These are phyloP conservation scores for Raffaelea ambrosiae DNA, from an alignment of 2,329 filamentous ascomycete species.

Conservation along the genomic window DNA sequence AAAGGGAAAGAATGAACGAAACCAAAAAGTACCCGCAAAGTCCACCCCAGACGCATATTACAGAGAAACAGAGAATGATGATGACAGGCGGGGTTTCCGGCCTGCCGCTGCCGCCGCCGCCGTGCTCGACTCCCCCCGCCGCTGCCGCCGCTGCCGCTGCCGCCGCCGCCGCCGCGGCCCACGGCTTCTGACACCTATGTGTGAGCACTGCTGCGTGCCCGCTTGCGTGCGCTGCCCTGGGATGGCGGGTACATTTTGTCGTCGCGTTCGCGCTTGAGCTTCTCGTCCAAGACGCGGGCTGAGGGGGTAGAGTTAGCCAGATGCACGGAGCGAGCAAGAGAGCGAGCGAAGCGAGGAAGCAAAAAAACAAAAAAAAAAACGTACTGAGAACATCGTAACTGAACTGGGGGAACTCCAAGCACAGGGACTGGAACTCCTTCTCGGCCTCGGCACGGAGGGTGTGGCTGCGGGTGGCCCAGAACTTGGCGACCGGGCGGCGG, in stretches of 20 bases:
- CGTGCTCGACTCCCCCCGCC: no score
- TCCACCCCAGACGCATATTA: no score
- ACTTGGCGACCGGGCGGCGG: conserved; percentile 75
- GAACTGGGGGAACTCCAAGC: conserved; percentile 84
- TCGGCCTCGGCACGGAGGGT: conserved; percentile 79
- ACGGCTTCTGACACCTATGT: conserved; percentile 1
- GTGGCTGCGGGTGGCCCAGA: conserved; percentile 78
- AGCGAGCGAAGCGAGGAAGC: neutral
- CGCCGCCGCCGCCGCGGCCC: neutral
- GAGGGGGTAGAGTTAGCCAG: conserved; percentile 1
- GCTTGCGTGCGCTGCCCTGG: conserved; percentile 44
- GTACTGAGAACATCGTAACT: conserved; percentile 83
- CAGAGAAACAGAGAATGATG: no score
- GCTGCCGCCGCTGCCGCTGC: no score
- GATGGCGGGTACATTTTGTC: conserved; percentile 34
- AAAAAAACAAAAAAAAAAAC: conserved; percentile 16
- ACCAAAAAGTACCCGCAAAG: no score
- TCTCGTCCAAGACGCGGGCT: conserved; percentile 58
- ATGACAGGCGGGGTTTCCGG: no score
- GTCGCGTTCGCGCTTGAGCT: conserved; percentile 54
- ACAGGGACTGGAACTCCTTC: conserved; percentile 74
- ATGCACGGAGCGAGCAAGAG: neutral
- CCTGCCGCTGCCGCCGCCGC: no score
- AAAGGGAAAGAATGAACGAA: no score
- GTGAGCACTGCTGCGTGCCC: conserved; percentile 39